phyloP scores from a whole-genome alignment of 2,329 filamentous ascomycete genomes.

The Periglandula ipomoeae region DNA sequence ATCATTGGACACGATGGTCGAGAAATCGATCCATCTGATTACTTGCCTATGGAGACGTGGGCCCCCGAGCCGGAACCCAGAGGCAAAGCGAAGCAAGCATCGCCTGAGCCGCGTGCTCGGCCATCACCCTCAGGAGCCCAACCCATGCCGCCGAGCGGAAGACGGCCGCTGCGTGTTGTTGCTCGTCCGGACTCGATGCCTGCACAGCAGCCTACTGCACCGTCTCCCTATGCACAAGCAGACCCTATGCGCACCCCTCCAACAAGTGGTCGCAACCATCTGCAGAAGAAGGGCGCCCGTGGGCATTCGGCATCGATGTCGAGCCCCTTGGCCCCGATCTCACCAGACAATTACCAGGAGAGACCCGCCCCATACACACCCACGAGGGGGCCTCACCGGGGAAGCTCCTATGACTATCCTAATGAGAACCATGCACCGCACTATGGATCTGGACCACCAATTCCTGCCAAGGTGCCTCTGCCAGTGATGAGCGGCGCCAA shows the following conservation, averaged over 20 bases:
- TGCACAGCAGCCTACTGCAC: constrained; percentile 16
- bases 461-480: constrained; percentile 63
- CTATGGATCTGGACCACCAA: constrained; percentile 40
- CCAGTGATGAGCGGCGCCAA: constrained; percentile 35
- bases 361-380: constrained; percentile 27
- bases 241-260: constrained; percentile 25
- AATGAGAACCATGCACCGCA: constrained; percentile 41
- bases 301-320: constrained; percentile 28
- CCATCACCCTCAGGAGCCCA: constrained; percentile 44
- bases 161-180: constrained; percentile 42
- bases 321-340: constrained; percentile 44
- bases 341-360: constrained; percentile 42
- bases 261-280: constrained; percentile 42
- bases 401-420: constrained; percentile 44
- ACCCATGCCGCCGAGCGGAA: constrained; percentile 39
- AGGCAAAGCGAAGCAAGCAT: constrained; percentile 19
- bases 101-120: constrained; percentile 27
- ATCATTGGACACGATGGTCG: constrained; percentile 69
- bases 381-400: constrained; percentile 29
- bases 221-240: constrained; percentile 19
- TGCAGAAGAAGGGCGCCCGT: constrained; percentile 54
- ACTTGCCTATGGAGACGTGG: constrained; percentile 68
- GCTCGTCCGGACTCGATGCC: constrained; percentile 39
- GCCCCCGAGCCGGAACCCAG: constrained; percentile 62
- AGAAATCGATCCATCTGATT: constrained; percentile 72